Conservation (phyloP, 306 rosid genomes). For the Urtica urens region DNA sequence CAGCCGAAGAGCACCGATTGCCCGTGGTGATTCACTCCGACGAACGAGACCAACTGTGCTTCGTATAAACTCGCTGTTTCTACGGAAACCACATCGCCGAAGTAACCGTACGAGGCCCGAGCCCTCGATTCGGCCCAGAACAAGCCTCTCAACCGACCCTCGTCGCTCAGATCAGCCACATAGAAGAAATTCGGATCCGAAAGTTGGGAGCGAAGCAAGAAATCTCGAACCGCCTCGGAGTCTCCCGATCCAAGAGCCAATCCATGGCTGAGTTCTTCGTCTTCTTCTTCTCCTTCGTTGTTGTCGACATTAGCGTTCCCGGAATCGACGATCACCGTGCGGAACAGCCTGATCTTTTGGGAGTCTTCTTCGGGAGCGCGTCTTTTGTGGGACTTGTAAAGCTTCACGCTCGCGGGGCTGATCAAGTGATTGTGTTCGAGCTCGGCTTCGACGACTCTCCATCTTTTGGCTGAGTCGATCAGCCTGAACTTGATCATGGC, state of each 20-base stretch:
- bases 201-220: conserved; percentile 34
- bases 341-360: conserved; percentile 45
- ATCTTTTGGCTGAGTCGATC: conserved; percentile 56
- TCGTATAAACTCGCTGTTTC: conserved; percentile 43
- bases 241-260: conserved; percentile 52
- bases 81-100: conserved; percentile 43
- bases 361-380: conserved; percentile 41
- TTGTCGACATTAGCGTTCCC: conserved; percentile 24
- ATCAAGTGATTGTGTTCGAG: conserved; percentile 77
- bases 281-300: conserved; percentile 31
- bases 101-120: conserved; percentile 38
- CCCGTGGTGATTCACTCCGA: conserved; percentile 60
- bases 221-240: conserved; percentile 40
- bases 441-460: conserved; percentile 76
- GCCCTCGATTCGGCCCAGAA: conserved; percentile 61
- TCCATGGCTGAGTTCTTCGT: conserved; percentile 26
- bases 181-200: conserved; percentile 53
- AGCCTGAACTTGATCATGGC: conserved; percentile 74
- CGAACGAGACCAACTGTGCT: conserved; percentile 55
- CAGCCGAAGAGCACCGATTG: conserved; percentile 58
- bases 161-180: conserved; percentile 54
- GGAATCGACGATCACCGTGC: conserved; percentile 39
- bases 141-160: conserved; percentile 53
- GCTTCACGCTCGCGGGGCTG: conserved; percentile 43
- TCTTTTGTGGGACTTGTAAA: conserved; percentile 57